Conservation (phyloP, 1,284 basidiomycete genomes). For the Stygiomarasmius scandens region DNA sequence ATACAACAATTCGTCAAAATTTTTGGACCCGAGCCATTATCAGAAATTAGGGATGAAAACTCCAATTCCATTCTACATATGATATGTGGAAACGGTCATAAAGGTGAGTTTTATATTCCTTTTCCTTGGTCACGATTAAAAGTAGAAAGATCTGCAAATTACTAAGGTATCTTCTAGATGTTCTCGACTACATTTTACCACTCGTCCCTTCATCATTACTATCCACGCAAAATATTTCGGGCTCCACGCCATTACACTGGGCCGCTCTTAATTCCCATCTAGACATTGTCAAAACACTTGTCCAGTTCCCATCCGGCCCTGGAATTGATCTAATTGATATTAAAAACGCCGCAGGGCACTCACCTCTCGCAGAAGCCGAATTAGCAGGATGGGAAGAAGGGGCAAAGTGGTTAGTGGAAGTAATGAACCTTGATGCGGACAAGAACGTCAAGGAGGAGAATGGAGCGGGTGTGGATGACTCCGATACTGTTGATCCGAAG, state of each 20-base stretch:
- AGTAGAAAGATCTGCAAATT: slow-evolving; percentile 23
- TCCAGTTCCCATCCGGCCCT: slow-evolving; percentile 56
- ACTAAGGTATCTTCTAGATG: slow-evolving; percentile 58
- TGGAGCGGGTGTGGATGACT: slow-evolving; percentile 34
- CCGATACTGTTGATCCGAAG: slow-evolving; percentile 27
- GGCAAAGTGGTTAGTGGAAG: slow-evolving; percentile 73
- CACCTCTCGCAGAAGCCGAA: slow-evolving; percentile 78
- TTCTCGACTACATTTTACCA: slow-evolving; percentile 72
- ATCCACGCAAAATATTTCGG: slow-evolving; percentile 62
- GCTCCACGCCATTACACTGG: slow-evolving; percentile 88
- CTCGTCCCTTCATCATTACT: slow-evolving; percentile 61
- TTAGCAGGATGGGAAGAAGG: slow-evolving; percentile 78
- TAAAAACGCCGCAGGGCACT: slow-evolving; percentile 69
- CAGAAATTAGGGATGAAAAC: slow-evolving; percentile 66
- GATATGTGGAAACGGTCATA: slow-evolving; percentile 84
- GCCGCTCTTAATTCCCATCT: slow-evolving; percentile 84
- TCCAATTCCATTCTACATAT: slow-evolving; percentile 84
- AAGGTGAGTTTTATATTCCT: slow-evolving; percentile 54
- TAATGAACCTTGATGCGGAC: slow-evolving; percentile 66
- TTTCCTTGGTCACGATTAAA: background rate
- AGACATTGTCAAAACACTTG: slow-evolving; percentile 63
- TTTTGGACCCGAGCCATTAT: slow-evolving; percentile 60
- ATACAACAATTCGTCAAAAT: slow-evolving; percentile 64
- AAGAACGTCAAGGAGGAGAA: slow-evolving; percentile 39
- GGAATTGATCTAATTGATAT: slow-evolving; percentile 71